phyloP scores from a whole-genome alignment of 257 asterid species.

The Nicotiana paniculata region DNA sequence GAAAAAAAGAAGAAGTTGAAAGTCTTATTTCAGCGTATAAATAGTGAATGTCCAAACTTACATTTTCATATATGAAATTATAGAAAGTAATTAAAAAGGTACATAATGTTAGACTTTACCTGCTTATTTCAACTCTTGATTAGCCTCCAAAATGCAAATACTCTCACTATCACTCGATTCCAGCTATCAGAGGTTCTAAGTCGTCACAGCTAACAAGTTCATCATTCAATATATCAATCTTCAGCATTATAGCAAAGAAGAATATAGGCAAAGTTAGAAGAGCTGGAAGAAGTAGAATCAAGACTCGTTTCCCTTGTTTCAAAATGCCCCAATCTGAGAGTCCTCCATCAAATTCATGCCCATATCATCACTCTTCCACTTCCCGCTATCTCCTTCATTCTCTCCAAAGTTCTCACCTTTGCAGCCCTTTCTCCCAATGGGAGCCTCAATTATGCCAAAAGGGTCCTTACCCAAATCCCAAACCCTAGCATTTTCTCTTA shows the following conservation, averaged over 20 bases:
- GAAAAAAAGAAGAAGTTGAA: no score
- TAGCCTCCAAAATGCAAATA: no score
- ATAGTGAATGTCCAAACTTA: no score
- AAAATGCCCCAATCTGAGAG: conserved; percentile 61
- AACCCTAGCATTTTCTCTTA: conserved; percentile 44
- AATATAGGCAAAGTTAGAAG: not conserved
- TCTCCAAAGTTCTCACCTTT: conserved; percentile 55
- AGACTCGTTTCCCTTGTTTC: conserved; percentile 37
- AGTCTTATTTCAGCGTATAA: no score
- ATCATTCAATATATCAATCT: not conserved
- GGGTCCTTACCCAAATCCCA: conserved; percentile 40
- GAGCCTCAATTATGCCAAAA: conserved; percentile 38
- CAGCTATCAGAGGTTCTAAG: no score
- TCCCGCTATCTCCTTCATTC: conserved; percentile 36
- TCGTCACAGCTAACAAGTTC: no score
- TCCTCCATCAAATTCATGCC: conserved; percentile 58
- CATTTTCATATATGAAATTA: no score
- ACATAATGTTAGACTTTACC: no score
- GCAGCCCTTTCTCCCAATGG: conserved; percentile 46
- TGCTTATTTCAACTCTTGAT: no score
- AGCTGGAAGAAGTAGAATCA: conserved; percentile 41
- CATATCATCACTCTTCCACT: conserved; percentile 39
- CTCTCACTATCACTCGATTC: no score
- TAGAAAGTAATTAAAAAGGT: no score
- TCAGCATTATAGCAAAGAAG: not conserved